These are phyloP conservation scores for Lignosus rhinocerotis DNA, from an alignment of 1,284 basidiomycete species.

Conservation along the genomic window DNA sequence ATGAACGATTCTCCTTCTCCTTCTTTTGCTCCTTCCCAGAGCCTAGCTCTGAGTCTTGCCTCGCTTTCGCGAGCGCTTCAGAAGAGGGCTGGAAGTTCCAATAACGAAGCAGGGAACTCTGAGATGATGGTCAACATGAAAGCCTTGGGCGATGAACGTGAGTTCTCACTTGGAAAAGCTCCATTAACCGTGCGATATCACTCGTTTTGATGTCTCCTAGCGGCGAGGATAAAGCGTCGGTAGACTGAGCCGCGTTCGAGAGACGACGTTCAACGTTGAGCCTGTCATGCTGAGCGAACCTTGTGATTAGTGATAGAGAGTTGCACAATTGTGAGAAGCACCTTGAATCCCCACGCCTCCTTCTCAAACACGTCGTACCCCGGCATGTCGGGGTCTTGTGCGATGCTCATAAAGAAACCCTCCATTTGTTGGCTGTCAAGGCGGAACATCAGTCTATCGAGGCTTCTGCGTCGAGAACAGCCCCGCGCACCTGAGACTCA, in stretches of 20 bases:
- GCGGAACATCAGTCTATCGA: neutral
- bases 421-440: slow-evolving; percentile 70
- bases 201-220: slow-evolving; percentile 61
- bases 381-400: slow-evolving; percentile 42
- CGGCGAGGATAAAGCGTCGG: slow-evolving; percentile 35
- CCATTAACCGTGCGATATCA: slow-evolving; percentile 82
- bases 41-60: slow-evolving; percentile 12
- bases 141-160: neutral
- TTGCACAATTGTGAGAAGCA: slow-evolving; percentile 25
- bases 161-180: slow-evolving; percentile 66
- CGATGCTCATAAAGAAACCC: slow-evolving; percentile 69
- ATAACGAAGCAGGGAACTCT: slow-evolving; percentile 72
- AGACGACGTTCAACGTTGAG: slow-evolving; percentile 67
- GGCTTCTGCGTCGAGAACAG: neutral
- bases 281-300: slow-evolving; percentile 59
- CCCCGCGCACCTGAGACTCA: slow-evolving; percentile 47
- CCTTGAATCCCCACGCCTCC: slow-evolving; percentile 79
- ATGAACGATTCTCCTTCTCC: slow-evolving; percentile 15
- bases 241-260: slow-evolving; percentile 35
- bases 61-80: slow-evolving; percentile 14
- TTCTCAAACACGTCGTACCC: slow-evolving; percentile 75
- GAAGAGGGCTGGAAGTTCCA: slow-evolving; percentile 60
- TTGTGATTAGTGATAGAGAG: neutral
- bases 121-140: neutral
- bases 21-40: slow-evolving; percentile 10